Base-by-base conservation (phyloP, 306 rosid species). In the Comarum palustre region DNA sequence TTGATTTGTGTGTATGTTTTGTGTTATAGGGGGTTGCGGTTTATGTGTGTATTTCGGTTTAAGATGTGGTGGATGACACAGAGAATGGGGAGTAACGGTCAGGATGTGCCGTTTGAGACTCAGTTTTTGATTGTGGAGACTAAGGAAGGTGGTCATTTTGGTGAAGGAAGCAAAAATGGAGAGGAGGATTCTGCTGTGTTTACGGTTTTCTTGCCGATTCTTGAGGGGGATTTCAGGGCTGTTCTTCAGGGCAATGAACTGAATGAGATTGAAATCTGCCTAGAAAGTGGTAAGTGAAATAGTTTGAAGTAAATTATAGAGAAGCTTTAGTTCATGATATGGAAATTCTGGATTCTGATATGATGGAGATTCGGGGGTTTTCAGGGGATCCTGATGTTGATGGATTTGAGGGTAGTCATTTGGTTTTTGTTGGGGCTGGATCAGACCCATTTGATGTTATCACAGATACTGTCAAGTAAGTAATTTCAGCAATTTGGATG, bases 61-160 rank as follows among this genome's bases (percentile, higher is more conserved):
- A 94, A 91, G 43, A 69, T 94, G 88, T 94, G 98, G 98, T 94
- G 98, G 98, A 91, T 94, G 97, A 88, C 97, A 5, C 96, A 94
- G 84, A 87, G 97, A 81, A 93, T 93, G 93, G 97, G 98, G 0
- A 79, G 38, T 29, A 76, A 77, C 14, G 97, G 98, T 48, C 67
- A 85, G 52, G 97, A 93, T 24, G 42, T 93, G 19, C 98, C 98
- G 4, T 24, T 87, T 62, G 98, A 93, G 85, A 94, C 98, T 0
- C 97, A 94, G 69, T 94, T 91, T 77, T 77, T 93, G 89, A 82
- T 94, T 46, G 84, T 89, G 69, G 97, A 94, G 82, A 78, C 83
- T 2, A 78, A 81, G 13, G 71, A 71, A 7, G 82, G 82, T 25
- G 83, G 86, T 72, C 69, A 82, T 62, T 19, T 85, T 52, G 86